Evolutionary conservation across 305 asterid genomes (phyloP).

Genomic region (Rubia tinctorum): DNA sequence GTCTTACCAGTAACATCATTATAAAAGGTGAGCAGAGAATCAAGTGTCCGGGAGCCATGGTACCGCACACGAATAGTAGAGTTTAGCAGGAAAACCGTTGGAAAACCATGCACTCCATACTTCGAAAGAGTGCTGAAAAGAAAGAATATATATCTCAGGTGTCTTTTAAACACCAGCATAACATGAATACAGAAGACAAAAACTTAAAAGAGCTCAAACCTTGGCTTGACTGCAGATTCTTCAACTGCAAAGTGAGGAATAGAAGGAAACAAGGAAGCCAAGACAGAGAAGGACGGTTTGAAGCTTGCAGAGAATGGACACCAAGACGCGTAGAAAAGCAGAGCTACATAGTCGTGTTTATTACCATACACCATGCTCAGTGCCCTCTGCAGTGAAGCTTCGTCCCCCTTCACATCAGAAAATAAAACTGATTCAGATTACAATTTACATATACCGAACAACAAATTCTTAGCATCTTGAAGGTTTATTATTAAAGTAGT

Average conservation of each 20-base stretch:
- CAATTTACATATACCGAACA: slow-evolving; percentile 5
- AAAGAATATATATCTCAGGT: slow-evolving; percentile 19
- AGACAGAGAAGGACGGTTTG: slow-evolving; percentile 59
- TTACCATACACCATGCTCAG: slow-evolving; percentile 58
- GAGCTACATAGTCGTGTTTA: slow-evolving; percentile 61
- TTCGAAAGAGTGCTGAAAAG: slow-evolving; percentile 83
- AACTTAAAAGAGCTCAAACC: slow-evolving; percentile 42
- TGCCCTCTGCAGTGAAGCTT: slow-evolving; percentile 73
- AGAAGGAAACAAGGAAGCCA: slow-evolving; percentile 78
- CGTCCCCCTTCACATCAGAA: slow-evolving; percentile 72
- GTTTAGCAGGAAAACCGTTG: slow-evolving; percentile 71
- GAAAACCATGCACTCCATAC: slow-evolving; percentile 95
- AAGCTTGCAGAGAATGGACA: slow-evolving; percentile 83
- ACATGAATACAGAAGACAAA: slow-evolving; percentile 13
- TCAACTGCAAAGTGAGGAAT: slow-evolving; percentile 89
- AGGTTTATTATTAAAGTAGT: not conserved
- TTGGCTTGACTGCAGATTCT: slow-evolving; percentile 90
- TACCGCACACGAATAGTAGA: slow-evolving; percentile 76
- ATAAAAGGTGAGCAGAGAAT: slow-evolving; percentile 68
- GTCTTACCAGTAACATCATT: slow-evolving; percentile 69
- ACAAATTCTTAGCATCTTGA: not conserved
- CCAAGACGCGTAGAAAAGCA: slow-evolving; percentile 95
- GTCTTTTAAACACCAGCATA: slow-evolving; percentile 12
- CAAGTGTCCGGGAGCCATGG: slow-evolving; percentile 83
- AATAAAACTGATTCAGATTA: slow-evolving; percentile 22